A percentile compares a stretch with the other conserved stretches of the same genome.
These are phyloP conservation scores for Trichoderma polysporum DNA, from an alignment of 2,329 filamentous ascomycete species.

Conservation along the genomic window DNA sequence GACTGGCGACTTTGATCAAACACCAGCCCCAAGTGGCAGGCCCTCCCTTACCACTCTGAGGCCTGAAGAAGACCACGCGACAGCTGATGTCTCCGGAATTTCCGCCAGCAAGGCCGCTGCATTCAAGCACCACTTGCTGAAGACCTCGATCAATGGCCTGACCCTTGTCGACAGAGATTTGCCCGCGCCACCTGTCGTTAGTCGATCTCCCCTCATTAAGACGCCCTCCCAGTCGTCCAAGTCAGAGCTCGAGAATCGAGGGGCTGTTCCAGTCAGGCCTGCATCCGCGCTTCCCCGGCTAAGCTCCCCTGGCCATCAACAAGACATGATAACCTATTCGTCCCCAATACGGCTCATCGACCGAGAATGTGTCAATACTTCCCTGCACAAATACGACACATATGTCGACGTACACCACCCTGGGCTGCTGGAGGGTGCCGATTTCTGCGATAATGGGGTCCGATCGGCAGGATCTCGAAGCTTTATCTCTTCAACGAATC, in stretches of 20 bases:
- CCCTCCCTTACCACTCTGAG: conserved; percentile 30
- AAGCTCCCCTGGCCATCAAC: background rate
- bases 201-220: conserved; percentile 4
- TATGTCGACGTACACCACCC: conserved; percentile 22
- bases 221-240: background rate
- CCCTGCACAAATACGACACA: background rate
- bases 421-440: conserved; percentile 24
- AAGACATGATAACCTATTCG: background rate
- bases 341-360: background rate
- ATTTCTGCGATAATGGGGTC: conserved; percentile 26
- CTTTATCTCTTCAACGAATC: conserved; percentile 11
- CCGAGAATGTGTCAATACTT: background rate
- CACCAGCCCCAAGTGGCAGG: conserved; percentile 35
- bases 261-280: background rate
- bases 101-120: conserved; percentile 16
- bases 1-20: conserved; percentile 34
- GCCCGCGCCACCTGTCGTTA: conserved; percentile 26
- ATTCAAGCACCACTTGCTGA: conserved; percentile 29
- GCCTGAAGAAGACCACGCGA: conserved; percentile 17
- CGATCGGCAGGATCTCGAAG: background rate
- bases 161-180: conserved; percentile 26
- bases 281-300: background rate
- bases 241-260: conserved; percentile 20
- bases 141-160: conserved; percentile 25
- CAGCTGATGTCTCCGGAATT: background rate